Percentiles rank a stretch among this genome's conserved stretches.
phyloP scores from a whole-genome alignment of 768 basidiomycete genomes.

The Lentinus tigrinus region DNA sequence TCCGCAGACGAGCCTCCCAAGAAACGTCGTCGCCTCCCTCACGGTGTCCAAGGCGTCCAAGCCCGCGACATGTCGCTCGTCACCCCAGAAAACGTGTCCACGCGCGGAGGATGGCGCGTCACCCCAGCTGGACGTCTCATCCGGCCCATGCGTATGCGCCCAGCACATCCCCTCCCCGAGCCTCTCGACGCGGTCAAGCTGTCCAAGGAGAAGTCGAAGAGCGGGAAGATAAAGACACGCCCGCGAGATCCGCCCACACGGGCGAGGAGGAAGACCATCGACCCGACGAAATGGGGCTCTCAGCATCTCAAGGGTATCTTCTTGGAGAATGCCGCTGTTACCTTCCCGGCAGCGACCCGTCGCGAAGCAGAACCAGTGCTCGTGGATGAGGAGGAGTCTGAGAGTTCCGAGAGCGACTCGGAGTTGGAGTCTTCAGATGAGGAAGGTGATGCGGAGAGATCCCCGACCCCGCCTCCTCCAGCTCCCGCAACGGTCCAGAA shows the following conservation, averaged over 20 bases:
- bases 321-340: constrained; percentile 36
- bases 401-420: neutral
- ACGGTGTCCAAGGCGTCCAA: constrained; percentile 39
- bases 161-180: constrained; percentile 54
- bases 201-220: constrained; percentile 15
- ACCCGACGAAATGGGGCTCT: constrained; percentile 71
- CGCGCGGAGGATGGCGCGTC: constrained; percentile 64
- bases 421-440: constrained; percentile 8
- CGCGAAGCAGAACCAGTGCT: neutral
- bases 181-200: constrained; percentile 18
- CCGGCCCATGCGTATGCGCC: constrained; percentile 69
- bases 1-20: constrained; percentile 36
- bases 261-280: constrained; percentile 65
- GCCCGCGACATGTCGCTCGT: constrained; percentile 65
- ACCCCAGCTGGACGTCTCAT: constrained; percentile 67
- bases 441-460: neutral
- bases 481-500: neutral
- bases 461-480: neutral
- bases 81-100: constrained; percentile 53
- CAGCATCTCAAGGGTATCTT: constrained; percentile 69
- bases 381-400: neutral
- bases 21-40: constrained; percentile 41
- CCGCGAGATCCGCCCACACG: constrained; percentile 52
- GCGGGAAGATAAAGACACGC: constrained; percentile 39
- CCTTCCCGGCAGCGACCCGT: neutral